Evolutionary conservation across 208 protist species (phyloP), one percentile per base, ranked within the genome.

Genomic region (Acanthamoeba lenticulata): DNA sequence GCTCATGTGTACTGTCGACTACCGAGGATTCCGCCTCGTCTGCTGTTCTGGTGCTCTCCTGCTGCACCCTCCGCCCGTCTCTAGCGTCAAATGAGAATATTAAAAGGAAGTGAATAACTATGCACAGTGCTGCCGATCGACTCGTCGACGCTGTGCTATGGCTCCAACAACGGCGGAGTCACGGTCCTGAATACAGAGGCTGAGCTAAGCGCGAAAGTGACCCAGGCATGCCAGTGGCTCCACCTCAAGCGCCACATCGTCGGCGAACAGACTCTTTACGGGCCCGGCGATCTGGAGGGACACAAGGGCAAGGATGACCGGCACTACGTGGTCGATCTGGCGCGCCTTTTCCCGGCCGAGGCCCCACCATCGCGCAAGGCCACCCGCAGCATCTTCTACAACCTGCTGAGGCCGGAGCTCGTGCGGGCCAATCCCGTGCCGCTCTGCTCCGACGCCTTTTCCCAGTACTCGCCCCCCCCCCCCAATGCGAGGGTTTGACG

Each of bases 321-420:
- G 21, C 79, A 42, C 47, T 93, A 93, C 62, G 65, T 93, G 32
- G 44, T 93, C 55, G 90, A 94, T 49, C 67, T 94, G 62, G 90
- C 90, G 52, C 62, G 90, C 13, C 36, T 94, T 27, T 94, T 94
- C 36, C 90, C 90, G 9, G 40, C 90, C 17, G 90, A 94, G 19
- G 62, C 72, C 9, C 90, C 90, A 6, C 90, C 44, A 19, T 7
- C 45, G 3, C 9, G 32, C 9, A 69, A 94, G 15, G 86, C 24
- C 34, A 38, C 34, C 1, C 69, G 90, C 15, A 42, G 69, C 90
- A 94, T 86, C 90, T 86, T 94, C 42, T 94, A 94, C 90, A 94
- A 94, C 44, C 72, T 94, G 17, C 69, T 94, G 29, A 38, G 90
- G 19, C 90, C 90, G 4, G 90, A 94, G 69, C 90, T 94, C 40